These are phyloP conservation scores for Aspergillus fructus DNA, from an alignment of 2,329 filamentous ascomycete genomes.

Conservation along the genomic window DNA sequence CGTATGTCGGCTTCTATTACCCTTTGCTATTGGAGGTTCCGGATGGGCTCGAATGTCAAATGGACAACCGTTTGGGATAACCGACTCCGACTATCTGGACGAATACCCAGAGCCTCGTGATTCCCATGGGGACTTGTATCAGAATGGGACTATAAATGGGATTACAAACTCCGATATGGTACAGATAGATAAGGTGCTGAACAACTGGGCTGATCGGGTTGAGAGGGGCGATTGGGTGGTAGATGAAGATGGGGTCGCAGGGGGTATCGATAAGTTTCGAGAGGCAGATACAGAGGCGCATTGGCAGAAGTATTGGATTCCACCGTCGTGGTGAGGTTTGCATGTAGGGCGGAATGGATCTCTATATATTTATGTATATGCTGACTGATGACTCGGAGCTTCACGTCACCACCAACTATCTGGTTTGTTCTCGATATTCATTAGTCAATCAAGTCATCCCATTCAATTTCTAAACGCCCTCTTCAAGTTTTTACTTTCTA, in stretches of 20 bases:
- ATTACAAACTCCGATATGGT: slow-evolving; percentile 7
- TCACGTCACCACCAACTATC: too few species aligned
- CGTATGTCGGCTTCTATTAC: slow-evolving; percentile 15
- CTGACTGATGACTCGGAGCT: too few species aligned
- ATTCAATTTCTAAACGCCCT: too few species aligned
- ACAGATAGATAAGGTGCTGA: slow-evolving; percentile 26
- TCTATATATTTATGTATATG: too few species aligned
- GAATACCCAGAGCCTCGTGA: slow-evolving; percentile 8
- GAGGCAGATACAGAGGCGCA: slow-evolving; percentile 28
- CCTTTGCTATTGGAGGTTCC: slow-evolving; percentile 15
- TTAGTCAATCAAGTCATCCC: too few species aligned
- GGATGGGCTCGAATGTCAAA: slow-evolving; percentile 16
- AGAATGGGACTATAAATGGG: slow-evolving; percentile 6
- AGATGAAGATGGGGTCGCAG: slow-evolving; percentile 23
- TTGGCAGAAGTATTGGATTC: slow-evolving; percentile 22
- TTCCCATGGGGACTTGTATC: slow-evolving; percentile 13
- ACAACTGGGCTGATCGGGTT: slow-evolving; percentile 25
- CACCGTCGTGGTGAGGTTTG: slow-evolving; percentile 7
- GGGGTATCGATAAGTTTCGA: slow-evolving; percentile 29
- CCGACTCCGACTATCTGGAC: background rate
- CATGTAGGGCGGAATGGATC: too few species aligned
- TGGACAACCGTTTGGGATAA: slow-evolving; percentile 7
- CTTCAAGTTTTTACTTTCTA: too few species aligned
- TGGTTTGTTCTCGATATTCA: too few species aligned
- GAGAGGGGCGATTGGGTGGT: slow-evolving; percentile 26